These are phyloP conservation scores for Rhynchosporium graminicola DNA, from an alignment of 2,329 filamentous ascomycete genomes.

Conservation along the genomic window DNA sequence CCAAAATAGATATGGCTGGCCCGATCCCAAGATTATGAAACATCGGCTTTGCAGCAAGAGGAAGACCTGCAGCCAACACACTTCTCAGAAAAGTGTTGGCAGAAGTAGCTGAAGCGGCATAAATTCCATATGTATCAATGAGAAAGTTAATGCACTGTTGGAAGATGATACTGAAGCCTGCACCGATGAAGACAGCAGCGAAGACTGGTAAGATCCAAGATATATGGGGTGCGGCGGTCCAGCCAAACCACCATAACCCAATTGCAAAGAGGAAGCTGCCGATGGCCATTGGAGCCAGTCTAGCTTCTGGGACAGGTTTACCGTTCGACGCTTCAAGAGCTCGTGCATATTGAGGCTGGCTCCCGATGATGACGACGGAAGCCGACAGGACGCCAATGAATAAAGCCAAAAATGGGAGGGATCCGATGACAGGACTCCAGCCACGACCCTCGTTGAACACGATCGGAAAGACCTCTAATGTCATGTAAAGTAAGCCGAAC, in stretches of 20 bases:
- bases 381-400: conserved; percentile 48
- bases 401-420: conserved; percentile 59
- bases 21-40: conserved; percentile 66
- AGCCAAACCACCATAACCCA: conserved; percentile 39
- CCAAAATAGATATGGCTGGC: conserved; percentile 64
- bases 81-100: conserved; percentile 49
- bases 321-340: conserved; percentile 41
- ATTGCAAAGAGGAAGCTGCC: conserved; percentile 36
- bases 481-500: conserved; percentile 69
- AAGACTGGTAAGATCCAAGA: conserved; percentile 34
- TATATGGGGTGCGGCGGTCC: conserved; percentile 33
- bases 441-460: conserved; percentile 63
- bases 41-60: conserved; percentile 48
- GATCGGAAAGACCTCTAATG: conserved; percentile 58
- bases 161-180: conserved; percentile 39
- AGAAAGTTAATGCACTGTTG: conserved; percentile 40
- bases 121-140: conserved; percentile 49
- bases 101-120: conserved; percentile 49
- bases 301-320: conserved; percentile 46
- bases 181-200: conserved; percentile 36
- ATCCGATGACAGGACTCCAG: conserved; percentile 60
- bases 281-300: conserved; percentile 52
- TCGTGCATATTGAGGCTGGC: conserved; percentile 35
- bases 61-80: conserved; percentile 48
- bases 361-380: conserved; percentile 50